Evolutionary conservation across 2,329 filamentous ascomycete species (phyloP), one percentile per base, ranked within the genome.

Genomic region (Calonectria montana): DNA sequence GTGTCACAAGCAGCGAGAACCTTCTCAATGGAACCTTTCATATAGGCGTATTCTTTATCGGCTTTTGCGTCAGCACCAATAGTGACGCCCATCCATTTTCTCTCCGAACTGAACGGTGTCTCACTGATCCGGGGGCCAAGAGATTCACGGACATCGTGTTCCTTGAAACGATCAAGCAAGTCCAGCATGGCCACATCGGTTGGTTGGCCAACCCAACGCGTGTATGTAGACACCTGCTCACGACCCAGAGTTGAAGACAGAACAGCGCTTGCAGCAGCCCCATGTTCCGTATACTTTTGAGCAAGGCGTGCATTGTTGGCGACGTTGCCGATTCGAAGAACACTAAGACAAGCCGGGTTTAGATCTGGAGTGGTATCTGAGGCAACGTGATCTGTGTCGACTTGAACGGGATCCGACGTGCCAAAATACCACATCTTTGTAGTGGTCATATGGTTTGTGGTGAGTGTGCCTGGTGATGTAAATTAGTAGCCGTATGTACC

Each of bases 1-100:
- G 94, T 97, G 83, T 98, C 96, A 80, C 96, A 99, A 63, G 94
- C 91, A 68, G 91, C 91, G 7, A 99, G 86, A 25, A 99, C 90
- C 82, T 93, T 93, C 83, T 99, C 97, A 47, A 98, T 88, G 39
- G 97, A 94, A 37, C 97, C 97, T 82, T 99, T 99, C 86, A 98
- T 94, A 82, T 98, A 99, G 0, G 95, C 96, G 75, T 95, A 92
- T 79, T 97, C 94, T 73, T 92, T 91, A 43, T 93, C 92, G 66
- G 86, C 86, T 70, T 87, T 87, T 35, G 86, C 84, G 59, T 91
- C 88, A 25, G 88, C 86, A 50, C 91, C 91, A 76, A 98, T 94
- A 2, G 95, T 93, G 31, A 98, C 96, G 39, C 97, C 97, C 97
- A 99, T 99, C 96, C 96, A 99, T 84, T 99, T 99, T 69, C 96